These are phyloP conservation scores for Thalassiosira exigua DNA, from an alignment of 352 stramenopile species.

Conservation along the genomic window DNA sequence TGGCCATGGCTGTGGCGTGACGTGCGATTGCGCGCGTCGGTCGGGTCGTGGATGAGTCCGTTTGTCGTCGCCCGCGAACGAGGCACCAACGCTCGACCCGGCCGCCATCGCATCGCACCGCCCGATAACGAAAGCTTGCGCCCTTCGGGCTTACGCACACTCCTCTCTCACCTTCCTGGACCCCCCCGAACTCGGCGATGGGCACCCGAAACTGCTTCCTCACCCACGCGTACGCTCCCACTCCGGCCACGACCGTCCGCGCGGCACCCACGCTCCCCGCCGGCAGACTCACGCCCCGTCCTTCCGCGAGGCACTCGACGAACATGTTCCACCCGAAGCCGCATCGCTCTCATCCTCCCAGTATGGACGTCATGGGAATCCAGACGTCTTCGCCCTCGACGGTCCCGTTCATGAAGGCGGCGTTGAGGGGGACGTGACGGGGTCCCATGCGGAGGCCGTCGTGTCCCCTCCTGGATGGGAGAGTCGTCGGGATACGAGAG, in stretches of 20 bases:
- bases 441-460: slow-evolving; percentile 93
- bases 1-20: slow-evolving; percentile 89
- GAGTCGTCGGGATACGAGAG: not conserved
- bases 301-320: slow-evolving; percentile 98
- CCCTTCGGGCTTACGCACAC: too few species aligned
- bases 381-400: slow-evolving; percentile 96
- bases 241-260: slow-evolving; percentile 91
- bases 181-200: slow-evolving; percentile 97
- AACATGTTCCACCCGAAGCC: slow-evolving; percentile 99
- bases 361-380: slow-evolving; percentile 97
- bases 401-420: slow-evolving; percentile 98
- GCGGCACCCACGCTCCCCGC: slow-evolving; percentile 92
- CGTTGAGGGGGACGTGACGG: slow-evolving; percentile 93
- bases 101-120: too few species aligned
- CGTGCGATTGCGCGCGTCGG: too few species aligned
- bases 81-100: too few species aligned
- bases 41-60: too few species aligned
- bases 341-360: slow-evolving; percentile 94
- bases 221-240: slow-evolving; percentile 94
- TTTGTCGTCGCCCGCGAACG: too few species aligned
- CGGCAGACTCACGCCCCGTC: slow-evolving; percentile 95
- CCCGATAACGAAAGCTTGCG: too few species aligned
- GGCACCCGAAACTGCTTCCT: slow-evolving; percentile 99
- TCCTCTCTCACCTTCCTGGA: slow-evolving; percentile 88
- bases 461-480: slow-evolving; percentile 87